phyloP scores from a whole-genome alignment of 768 basidiomycete genomes.

The Suillus lakei region DNA sequence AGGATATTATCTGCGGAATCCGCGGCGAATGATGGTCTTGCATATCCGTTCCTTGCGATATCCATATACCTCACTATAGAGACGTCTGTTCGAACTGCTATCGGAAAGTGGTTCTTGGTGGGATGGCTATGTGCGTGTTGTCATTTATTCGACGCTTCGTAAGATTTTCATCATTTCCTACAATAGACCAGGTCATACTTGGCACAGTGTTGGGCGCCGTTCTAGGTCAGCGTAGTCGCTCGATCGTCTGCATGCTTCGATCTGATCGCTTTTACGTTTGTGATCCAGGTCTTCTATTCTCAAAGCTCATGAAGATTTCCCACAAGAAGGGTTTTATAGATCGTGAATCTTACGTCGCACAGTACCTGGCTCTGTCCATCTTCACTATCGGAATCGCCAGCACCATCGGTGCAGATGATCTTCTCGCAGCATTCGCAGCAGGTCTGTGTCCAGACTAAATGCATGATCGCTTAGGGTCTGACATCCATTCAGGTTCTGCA shows the following conservation, averaged over 20 bases:
- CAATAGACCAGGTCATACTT: conserved; percentile 77
- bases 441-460: conserved; percentile 43
- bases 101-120: conserved; percentile 85
- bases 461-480: conserved; percentile 3
- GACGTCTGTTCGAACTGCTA: conserved; percentile 58
- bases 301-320: conserved; percentile 72
- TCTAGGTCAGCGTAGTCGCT: conserved; percentile 35
- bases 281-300: conserved; percentile 63
- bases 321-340: conserved; percentile 69
- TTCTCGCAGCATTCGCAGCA: conserved; percentile 87
- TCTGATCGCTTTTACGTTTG: background rate
- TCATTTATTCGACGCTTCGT: background rate
- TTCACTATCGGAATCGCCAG: conserved; percentile 82
- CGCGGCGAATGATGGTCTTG: conserved; percentile 94
- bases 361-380: conserved; percentile 75
- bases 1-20: conserved; percentile 87
- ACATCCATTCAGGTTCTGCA: conserved; percentile 68
- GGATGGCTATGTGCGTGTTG: conserved; percentile 74
- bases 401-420: conserved; percentile 83
- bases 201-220: conserved; percentile 73
- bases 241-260: background rate
- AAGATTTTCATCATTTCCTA: conserved; percentile 8
- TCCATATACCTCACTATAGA: conserved; percentile 87
- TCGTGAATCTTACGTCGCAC: conserved; percentile 86
- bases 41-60: conserved; percentile 89